Percentiles rank a stretch among this genome's conserved stretches.
Evolutionary conservation across 495 filamentous ascomycete species (phyloP).

Genomic region (Xylaria venustula): DNA sequence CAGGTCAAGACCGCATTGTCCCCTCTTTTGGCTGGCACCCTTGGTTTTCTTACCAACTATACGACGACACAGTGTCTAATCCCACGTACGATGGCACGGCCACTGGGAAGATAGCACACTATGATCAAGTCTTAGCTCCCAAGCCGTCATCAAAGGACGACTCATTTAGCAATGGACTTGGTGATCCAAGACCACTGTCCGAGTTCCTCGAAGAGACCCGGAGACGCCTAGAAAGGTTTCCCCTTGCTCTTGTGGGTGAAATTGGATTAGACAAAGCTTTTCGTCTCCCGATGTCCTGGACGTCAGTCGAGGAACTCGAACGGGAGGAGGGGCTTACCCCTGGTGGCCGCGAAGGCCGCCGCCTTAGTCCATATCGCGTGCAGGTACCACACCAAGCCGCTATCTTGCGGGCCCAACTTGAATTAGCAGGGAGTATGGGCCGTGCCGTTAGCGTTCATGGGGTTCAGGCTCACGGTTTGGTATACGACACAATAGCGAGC

Average conservation of each 20-base stretch:
- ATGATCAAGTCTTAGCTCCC: constrained; percentile 64
- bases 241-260: constrained; percentile 78
- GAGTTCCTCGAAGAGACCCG: constrained; percentile 64
- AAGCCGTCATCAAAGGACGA: constrained; percentile 48
- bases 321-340: constrained; percentile 62
- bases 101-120: constrained; percentile 65
- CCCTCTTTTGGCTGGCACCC: constrained; percentile 98
- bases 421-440: constrained; percentile 76
- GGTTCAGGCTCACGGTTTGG: constrained; percentile 81
- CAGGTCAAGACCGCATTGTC: constrained; percentile 46
- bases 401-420: constrained; percentile 78
- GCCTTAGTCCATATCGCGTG: constrained; percentile 71
- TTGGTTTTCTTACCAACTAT: constrained; percentile 92
- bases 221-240: constrained; percentile 58
- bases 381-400: constrained; percentile 73
- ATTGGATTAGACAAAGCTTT: constrained; percentile 86
- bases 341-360: constrained; percentile 77
- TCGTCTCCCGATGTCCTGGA: constrained; percentile 69
- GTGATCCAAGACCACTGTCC: constrained; percentile 68
- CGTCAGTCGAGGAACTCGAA: constrained; percentile 21
- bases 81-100: constrained; percentile 34
- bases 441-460: constrained; percentile 86
- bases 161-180: constrained; percentile 65
- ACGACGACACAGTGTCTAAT: constrained; percentile 55
- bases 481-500: constrained; percentile 72